phyloP scores from a whole-genome alignment of 176 grass and related monocot species.

The Typha latifolia region DNA sequence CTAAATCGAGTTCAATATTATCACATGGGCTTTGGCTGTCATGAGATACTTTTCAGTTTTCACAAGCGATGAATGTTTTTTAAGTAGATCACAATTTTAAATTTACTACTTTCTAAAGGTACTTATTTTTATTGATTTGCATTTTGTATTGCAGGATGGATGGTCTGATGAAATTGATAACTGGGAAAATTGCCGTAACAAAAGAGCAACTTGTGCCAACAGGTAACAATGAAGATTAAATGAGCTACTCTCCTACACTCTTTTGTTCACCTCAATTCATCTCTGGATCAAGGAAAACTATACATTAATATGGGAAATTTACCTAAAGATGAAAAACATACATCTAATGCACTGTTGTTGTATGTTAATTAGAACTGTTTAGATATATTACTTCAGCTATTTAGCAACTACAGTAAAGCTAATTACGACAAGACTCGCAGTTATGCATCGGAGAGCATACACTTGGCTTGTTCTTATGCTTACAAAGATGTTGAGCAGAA shows the following conservation, averaged over 20 bases:
- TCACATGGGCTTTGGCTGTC: too few relatives aligned
- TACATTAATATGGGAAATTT: too few relatives aligned
- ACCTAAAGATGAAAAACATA: too few relatives aligned
- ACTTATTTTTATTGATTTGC: not conserved
- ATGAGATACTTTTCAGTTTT: too few relatives aligned
- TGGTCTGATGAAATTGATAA: conserved; percentile 56
- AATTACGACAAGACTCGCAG: conserved; percentile 20
- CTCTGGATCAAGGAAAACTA: not conserved
- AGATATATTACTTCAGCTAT: not conserved
- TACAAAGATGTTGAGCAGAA: conserved; percentile 80
- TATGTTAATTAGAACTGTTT: not conserved
- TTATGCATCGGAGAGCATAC: conserved; percentile 76
- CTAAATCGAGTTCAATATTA: too few relatives aligned
- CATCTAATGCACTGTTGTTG: not conserved
- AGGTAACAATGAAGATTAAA: conserved; percentile 23
- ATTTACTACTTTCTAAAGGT: not conserved
- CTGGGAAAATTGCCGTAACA: conserved; percentile 65
- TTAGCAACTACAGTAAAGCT: not conserved
- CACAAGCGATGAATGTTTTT: too few relatives aligned
- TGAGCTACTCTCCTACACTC: too few relatives aligned
- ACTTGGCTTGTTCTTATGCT: conserved; percentile 65
- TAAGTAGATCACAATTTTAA: too few relatives aligned
- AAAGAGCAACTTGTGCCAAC: conserved; percentile 61
- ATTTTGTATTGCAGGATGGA: conserved; percentile 32
- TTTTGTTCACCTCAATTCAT: not conserved